Conservation (phyloP, 2,329 filamentous ascomycete species). For the Monosporascus ibericus region DNA sequence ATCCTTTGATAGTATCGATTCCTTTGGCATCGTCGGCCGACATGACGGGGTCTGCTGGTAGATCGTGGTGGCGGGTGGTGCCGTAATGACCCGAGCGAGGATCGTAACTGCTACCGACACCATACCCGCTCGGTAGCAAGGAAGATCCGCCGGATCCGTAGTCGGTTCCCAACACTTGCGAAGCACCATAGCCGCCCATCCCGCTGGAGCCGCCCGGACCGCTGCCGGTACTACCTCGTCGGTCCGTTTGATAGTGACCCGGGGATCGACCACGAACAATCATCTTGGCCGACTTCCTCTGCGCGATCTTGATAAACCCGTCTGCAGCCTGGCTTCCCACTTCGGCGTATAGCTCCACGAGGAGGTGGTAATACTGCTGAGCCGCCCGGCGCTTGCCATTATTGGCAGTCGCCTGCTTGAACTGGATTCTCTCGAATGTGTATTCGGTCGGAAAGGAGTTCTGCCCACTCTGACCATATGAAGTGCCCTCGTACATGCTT, state of each 20-base stretch:
- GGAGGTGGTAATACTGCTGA: conserved; percentile 88
- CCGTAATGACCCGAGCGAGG: conserved; percentile 36
- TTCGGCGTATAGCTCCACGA: conserved; percentile 76
- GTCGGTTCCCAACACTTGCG: conserved; percentile 33
- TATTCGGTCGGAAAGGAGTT: conserved; percentile 44
- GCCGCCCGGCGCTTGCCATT: conserved; percentile 86
- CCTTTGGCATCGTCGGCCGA: conserved; percentile 45
- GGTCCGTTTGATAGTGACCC: conserved; percentile 70
- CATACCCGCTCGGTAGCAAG: conserved; percentile 34
- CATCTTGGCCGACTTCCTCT: conserved; percentile 70
- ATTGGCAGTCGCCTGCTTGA: conserved; percentile 90
- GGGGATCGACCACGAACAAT: conserved; percentile 82
- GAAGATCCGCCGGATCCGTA: conserved; percentile 30
- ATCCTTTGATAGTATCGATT: conserved; percentile 42
- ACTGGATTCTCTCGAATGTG: conserved; percentile 84
- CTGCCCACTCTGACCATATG: conserved; percentile 30
- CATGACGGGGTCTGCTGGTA: conserved; percentile 45
- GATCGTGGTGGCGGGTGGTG: conserved; percentile 38
- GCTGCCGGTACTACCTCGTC: conserved; percentile 63
- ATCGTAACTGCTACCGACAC: conserved; percentile 30
- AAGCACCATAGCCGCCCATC: conserved; percentile 42
- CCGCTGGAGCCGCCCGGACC: conserved; percentile 60
- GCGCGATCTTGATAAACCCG: conserved; percentile 65
- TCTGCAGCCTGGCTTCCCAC: conserved; percentile 44
- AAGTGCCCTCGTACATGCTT: conserved; percentile 32